Base-by-base conservation (phyloP, 441 rosid species). In the Gossypium trilobum region DNA sequence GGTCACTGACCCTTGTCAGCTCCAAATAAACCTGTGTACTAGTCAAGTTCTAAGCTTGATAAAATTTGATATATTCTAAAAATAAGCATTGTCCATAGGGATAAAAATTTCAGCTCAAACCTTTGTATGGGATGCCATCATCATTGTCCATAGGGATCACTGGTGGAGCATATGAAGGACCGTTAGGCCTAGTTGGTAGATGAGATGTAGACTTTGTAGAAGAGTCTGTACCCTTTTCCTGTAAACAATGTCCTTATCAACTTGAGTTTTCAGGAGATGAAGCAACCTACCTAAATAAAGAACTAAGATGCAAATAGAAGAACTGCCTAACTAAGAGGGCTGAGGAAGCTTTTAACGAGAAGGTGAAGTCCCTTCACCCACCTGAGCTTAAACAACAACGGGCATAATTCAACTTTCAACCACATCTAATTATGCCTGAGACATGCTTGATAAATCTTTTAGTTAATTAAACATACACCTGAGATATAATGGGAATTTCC, bases 211-310 rank as follows among this genome's bases (percentile, higher is more conserved):
- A 78, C 79, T 88, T 92, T n/a, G 82, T 84, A 27, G 87, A 86
- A 75, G 92, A 78, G 82, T 90, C 96, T 8, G 85, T 74, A 48
- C 83, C 85, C 76, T 86, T 91, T 78, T 90, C 97, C 96, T 90
- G 87, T 20, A 78, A 83, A 81, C 60, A 76, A 73, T 72, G 60
- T 5, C 57, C 66, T 73, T 51, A 68, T 59, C 29, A 17, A 55
- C 48, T n/a, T 57, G 14, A 68, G 68, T 13, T 56, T 23, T 67
- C 52, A 73, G 50, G 55, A 16, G 55, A 13, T 29, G 9, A 20
- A 76, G 22, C 44, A 63, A 57, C 51, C 13, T 23, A 67, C 19
- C 50, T 6, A 33, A 25, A 19, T 57, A 44, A 58, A 25, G 59
- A 74, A 57, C 14, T 20, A 22, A 72, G 57, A 13, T 33, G 60